Conservation (phyloP, 139 green algal species). For the Chlorella sorokiniana region DNA sequence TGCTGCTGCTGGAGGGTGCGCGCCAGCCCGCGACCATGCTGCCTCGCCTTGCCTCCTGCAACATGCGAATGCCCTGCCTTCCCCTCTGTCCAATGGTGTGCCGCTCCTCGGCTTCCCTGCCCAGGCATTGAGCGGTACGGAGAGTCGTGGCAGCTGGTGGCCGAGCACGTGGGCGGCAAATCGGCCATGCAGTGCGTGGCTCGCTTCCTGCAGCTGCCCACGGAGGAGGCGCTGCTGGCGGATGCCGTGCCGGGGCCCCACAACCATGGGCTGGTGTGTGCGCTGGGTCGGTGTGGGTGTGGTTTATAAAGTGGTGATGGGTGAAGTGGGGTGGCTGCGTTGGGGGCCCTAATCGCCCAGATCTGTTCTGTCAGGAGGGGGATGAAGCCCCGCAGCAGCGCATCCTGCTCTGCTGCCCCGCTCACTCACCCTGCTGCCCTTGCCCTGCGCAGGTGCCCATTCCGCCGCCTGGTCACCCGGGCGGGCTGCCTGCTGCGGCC, state of each 20-base stretch:
- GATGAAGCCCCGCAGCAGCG: not conserved
- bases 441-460: slow-evolving; percentile 7
- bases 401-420: not conserved
- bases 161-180: slow-evolving; percentile 87
- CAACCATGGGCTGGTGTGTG: slow-evolving; percentile 15
- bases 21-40: not conserved
- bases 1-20: slow-evolving; percentile 71
- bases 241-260: not conserved
- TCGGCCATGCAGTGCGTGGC: slow-evolving; percentile 82
- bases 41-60: not conserved
- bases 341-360: too few relatives aligned
- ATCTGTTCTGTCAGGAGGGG: too few relatives aligned
- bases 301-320: too few relatives aligned
- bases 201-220: slow-evolving; percentile 90
- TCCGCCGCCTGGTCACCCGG: not conserved
- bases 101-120: slow-evolving; percentile 47
- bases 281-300: too few relatives aligned
- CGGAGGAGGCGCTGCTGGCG: slow-evolving; percentile 73
- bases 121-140: slow-evolving; percentile 86
- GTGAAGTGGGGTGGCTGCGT: too few relatives aligned
- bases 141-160: slow-evolving; percentile 86
- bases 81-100: not conserved
- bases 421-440: not conserved
- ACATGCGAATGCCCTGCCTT: not conserved
- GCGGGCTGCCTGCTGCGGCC: slow-evolving; percentile 2